These are phyloP conservation scores for Medicago lupulina DNA, from an alignment of 306 rosid species.

Conservation along the genomic window DNA sequence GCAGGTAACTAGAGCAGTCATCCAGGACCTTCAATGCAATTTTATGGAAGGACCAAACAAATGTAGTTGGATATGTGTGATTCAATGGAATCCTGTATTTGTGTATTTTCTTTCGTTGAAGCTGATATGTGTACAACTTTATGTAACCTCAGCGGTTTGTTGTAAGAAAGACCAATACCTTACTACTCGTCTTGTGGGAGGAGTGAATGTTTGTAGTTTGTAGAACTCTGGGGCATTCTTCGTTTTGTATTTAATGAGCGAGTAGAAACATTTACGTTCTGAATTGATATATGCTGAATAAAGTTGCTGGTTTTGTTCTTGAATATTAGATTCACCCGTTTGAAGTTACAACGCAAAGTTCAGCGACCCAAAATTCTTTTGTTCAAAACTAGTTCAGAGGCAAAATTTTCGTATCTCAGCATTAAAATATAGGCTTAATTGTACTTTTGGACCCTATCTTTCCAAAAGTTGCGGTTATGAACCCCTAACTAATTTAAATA, in stretches of 20 bases:
- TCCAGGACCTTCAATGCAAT: constrained; percentile 32
- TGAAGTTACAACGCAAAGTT: neutral
- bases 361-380: too few relatives aligned
- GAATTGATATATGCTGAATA: constrained; percentile 34
- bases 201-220: neutral
- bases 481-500: too few relatives aligned
- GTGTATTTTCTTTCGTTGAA: constrained; percentile 28
- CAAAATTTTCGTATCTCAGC: too few relatives aligned
- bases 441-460: too few relatives aligned
- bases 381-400: too few relatives aligned
- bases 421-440: too few relatives aligned
- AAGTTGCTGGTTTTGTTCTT: constrained; percentile 29
- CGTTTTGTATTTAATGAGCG: constrained; percentile 34
- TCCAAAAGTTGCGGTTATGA: too few relatives aligned
- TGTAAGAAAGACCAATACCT: constrained; percentile 33
- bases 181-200: constrained; percentile 9
- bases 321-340: neutral
- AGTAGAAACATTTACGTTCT: constrained; percentile 20
- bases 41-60: constrained; percentile 40
- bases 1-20: constrained; percentile 42
- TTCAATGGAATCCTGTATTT: constrained; percentile 12
- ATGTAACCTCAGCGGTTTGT: constrained; percentile 22
- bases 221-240: constrained; percentile 37
- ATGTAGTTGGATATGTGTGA: constrained; percentile 10
- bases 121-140: constrained; percentile 37